Base-by-base conservation (phyloP, 2,329 filamentous ascomycete species). In the Bipolaris zeicola region DNA sequence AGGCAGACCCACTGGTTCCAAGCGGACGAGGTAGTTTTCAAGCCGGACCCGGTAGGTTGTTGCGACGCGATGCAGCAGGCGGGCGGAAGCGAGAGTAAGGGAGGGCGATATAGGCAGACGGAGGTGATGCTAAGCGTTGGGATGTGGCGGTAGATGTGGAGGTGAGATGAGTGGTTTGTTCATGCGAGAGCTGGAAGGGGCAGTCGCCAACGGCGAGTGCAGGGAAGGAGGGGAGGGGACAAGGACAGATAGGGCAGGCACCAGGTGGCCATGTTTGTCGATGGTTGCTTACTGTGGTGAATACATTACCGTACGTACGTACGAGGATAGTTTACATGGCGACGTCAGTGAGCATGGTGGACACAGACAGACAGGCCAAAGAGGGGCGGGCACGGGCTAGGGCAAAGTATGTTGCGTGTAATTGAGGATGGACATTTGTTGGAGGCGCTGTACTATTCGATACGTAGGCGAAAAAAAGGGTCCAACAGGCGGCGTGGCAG, bases 1-100 rank as follows among this genome's bases (percentile, higher is more conserved):
- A 49, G 48, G 54, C 50, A 58, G 65, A 60, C 60, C 65, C 62
- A 66, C 64, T 54, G 50, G 62, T 67, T 66, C 65, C 58, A 62
- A 61, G 45, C 59, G 52, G 65, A 57, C 61, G 56, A 50, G 18
- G 50, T 28, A 28, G 26, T 66, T 65, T 57, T 60, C 63, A 62
- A 44, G 58, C 61, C 46, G 50, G 58, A 51, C 11, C 13, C 6
- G 22, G 22, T 14, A 28, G 8, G 8, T 10, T 28, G 26, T 28
- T 10, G 39, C 13, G 18, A 18, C 6, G 18, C 22, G 10, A 20
- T 41, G 52, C 36, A 41, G 26, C 14, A 51, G 33, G 50, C 50
- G 61, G 58, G 52, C 41, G 57, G 52, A 64, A 65, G 62, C 60
- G 61, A 65, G 20, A 47, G 39, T 43, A 58, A 47, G 47, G 37